A percentile compares a stretch with the other conserved stretches of the same genome.
Evolutionary conservation across 768 basidiomycete genomes (phyloP).

Genomic region (Gautieria morchelliformis): DNA sequence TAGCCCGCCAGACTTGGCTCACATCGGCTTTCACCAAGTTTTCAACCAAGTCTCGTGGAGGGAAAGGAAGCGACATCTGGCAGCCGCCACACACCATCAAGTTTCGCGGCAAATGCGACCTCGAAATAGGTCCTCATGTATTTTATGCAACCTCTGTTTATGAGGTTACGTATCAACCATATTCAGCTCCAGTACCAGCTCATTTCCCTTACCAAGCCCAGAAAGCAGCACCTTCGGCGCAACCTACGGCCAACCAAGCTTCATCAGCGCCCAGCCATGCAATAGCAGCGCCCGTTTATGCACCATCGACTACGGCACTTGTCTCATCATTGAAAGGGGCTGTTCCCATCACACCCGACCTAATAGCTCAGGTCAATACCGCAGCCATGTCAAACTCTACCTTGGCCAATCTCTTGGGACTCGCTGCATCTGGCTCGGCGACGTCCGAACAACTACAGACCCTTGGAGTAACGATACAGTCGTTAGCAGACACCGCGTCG

Average conservation of each 20-base stretch:
- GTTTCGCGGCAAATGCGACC: slow-evolving; percentile 54
- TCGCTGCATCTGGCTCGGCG: slow-evolving; percentile 54
- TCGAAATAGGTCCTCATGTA: slow-evolving; percentile 67
- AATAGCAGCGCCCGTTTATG: not conserved
- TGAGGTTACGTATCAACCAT: slow-evolving; percentile 59
- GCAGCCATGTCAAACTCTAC: slow-evolving; percentile 60
- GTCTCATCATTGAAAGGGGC: slow-evolving; percentile 36
- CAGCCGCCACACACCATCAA: slow-evolving; percentile 62
- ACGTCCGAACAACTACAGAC: slow-evolving; percentile 56
- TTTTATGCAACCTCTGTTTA: slow-evolving; percentile 62
- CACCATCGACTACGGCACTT: slow-evolving; percentile 26
- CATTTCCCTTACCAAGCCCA: slow-evolving; percentile 6
- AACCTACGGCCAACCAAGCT: slow-evolving; percentile 8
- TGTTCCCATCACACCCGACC: slow-evolving; percentile 42
- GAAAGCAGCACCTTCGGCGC: slow-evolving; percentile 14
- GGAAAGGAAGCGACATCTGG: slow-evolving; percentile 40
- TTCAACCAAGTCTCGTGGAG: slow-evolving; percentile 52
- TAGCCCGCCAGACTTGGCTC: slow-evolving; percentile 69
- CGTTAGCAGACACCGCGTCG: slow-evolving; percentile 32
- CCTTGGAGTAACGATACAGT: slow-evolving; percentile 65
- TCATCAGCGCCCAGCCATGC: not conserved
- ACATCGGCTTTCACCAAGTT: slow-evolving; percentile 58
- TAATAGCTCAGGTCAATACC: slow-evolving; percentile 55
- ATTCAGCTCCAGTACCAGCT: slow-evolving; percentile 9
- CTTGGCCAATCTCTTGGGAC: slow-evolving; percentile 55